Percentiles rank a stretch among this genome's conserved stretches.
These are phyloP conservation scores for Verbena officinalis DNA, from an alignment of 257 asterid genomes.

Conservation along the genomic window DNA sequence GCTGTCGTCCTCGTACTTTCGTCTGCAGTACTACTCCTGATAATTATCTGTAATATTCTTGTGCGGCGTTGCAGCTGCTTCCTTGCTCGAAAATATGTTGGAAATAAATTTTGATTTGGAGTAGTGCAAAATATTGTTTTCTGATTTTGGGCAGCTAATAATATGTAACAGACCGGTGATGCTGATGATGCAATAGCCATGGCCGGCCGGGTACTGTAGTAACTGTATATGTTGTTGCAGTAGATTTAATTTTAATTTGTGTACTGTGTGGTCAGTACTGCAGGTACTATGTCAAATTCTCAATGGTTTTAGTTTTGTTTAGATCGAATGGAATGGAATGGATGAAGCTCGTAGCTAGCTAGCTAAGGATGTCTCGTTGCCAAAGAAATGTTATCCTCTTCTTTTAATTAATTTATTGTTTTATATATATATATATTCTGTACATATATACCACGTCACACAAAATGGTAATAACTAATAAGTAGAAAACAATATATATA, in stretches of 20 bases:
- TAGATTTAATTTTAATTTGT: no score
- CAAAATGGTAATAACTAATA: no score
- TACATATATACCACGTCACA: slow-evolving; percentile 14
- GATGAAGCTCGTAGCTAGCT: no score
- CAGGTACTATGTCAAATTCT: background rate
- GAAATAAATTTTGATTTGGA: background rate
- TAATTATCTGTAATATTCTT: slow-evolving; percentile 8
- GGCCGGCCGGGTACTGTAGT: no score
- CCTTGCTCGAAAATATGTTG: background rate
- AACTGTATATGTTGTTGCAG: no score
- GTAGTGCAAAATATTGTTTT: no score
- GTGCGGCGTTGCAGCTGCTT: slow-evolving; percentile 13
- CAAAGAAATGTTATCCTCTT: slow-evolving; percentile 37
- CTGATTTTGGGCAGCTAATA: slow-evolving; percentile 25
- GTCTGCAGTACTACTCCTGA: slow-evolving; percentile 41
- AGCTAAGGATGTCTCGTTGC: slow-evolving; percentile 23
- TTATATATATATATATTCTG: no score
- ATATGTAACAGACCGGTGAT: slow-evolving; percentile 29
- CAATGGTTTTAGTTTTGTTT: background rate
- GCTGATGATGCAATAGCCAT: slow-evolving; percentile 49
- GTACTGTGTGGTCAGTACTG: background rate
- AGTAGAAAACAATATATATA: no score
- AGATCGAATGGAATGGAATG: slow-evolving; percentile 31
- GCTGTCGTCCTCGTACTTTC: slow-evolving; percentile 32
- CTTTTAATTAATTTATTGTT: no score